Evolutionary conservation across 805 yeast species (phyloP), one percentile per base, ranked within the genome.

Genomic region (Kodamaea hsintzibuensis): DNA sequence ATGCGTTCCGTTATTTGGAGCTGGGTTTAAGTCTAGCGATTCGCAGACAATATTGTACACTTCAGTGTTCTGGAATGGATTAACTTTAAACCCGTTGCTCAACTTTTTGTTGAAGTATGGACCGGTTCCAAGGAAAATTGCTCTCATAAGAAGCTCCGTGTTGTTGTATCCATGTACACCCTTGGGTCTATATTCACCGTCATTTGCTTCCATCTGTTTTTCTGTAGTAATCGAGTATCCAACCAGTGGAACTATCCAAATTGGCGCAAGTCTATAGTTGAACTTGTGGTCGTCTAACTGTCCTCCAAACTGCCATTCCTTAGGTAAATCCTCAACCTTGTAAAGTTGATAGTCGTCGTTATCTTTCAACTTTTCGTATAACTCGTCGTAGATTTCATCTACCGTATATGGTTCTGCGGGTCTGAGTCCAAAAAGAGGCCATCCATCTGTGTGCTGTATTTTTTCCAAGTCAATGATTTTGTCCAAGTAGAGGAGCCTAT

Each of bases 121-220:
- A 0, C 98, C 98, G 1, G 78, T 67, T 0, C 87, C 96, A 42
- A 90, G 61, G 66, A 93, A 92, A 8, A 89, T 61, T 0, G 96
- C 91, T 49, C 96, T 73, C 97, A 91, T 91, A 54, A 91, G 72
- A 6, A 86, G 79, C 56, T 86, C 90, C 0, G 86, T 79, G 62
- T 87, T 88, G 63, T 87, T 83, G 67, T 89, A 92, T 1, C 98
- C 98, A 68, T 90, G 96, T 0, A 88, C 88, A 7, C 97, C 97
- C 52, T 74, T 74, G 2, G 90, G 88, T n/a, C 66, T 65, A 64
- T 85, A 86, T 12, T 79, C 76, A 49, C 74, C 67, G 25, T 70
- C 68, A 63, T 77, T 76, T 1, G 73, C 73, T 19, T 78, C 77
- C 80, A 83, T 82, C 54, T 80, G 80, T 16, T 76, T 77, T 53